phyloP scores from a whole-genome alignment of 495 filamentous ascomycete species.

The Clohesyomyces aquaticus region DNA sequence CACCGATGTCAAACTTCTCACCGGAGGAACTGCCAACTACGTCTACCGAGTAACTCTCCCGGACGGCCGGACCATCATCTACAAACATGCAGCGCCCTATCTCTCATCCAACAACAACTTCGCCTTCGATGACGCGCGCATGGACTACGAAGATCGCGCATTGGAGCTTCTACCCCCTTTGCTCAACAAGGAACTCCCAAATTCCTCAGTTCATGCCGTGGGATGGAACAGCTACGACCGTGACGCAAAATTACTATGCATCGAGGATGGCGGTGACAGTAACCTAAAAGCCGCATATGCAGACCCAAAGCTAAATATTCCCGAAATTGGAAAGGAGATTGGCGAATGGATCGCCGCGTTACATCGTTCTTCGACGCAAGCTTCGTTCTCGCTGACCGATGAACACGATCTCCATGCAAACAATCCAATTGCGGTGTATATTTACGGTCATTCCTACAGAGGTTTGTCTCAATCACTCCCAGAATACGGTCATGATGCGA shows the following conservation, averaged over 20 bases:
- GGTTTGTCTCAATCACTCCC: constrained; percentile 34
- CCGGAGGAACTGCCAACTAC: constrained; percentile 46
- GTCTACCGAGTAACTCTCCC: constrained; percentile 40
- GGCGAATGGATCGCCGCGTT: constrained; percentile 42
- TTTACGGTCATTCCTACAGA: constrained; percentile 43
- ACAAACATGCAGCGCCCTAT: constrained; percentile 48
- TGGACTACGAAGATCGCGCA: constrained; percentile 45
- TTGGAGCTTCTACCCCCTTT: constrained; percentile 31
- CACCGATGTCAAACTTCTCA: constrained; percentile 30
- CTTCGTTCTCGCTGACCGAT: constrained; percentile 19
- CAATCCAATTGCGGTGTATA: constrained; percentile 40
- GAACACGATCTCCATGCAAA: constrained; percentile 29
- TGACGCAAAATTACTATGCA: constrained; percentile 35
- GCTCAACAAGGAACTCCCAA: constrained; percentile 12
- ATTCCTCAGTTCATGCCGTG: constrained; percentile 15
- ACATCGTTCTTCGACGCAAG: constrained; percentile 13
- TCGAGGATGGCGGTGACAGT: constrained; percentile 40
- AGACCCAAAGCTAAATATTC: constrained; percentile 38
- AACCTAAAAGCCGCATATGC: constrained; percentile 46
- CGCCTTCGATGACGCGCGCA: constrained; percentile 41
- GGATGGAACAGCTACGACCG: constrained; percentile 37
- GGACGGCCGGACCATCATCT: constrained; percentile 33
- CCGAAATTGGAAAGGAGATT: constrained; percentile 29
- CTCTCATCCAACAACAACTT: constrained; percentile 31
- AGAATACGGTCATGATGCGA: constrained; percentile 37